Conservation (phyloP, 2,329 filamentous ascomycete genomes). For the Beauveria asiatica region DNA sequence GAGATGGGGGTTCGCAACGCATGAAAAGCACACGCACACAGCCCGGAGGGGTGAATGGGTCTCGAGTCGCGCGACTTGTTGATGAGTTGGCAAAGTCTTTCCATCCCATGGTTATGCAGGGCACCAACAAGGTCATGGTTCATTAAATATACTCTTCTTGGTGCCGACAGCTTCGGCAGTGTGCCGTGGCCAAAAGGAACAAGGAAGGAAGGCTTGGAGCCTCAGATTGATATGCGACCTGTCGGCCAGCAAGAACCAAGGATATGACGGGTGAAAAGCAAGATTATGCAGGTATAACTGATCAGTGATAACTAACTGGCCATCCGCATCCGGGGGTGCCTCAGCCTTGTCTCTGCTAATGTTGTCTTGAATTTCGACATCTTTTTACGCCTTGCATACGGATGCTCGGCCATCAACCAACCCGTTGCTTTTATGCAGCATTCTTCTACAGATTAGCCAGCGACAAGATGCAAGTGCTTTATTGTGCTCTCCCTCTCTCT, state of each 20-base stretch:
- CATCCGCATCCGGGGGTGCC: background rate
- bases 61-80: background rate
- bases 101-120: background rate
- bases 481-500: background rate
- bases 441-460: background rate
- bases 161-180: background rate
- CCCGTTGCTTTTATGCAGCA: background rate
- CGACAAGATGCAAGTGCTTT: background rate
- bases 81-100: background rate
- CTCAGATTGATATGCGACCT: background rate
- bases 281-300: background rate
- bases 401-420: background rate
- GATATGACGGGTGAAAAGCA: no score
- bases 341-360: constrained; percentile 6
- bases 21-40: no score
- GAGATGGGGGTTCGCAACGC: no score
- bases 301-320: background rate
- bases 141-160: background rate
- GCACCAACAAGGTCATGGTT: background rate
- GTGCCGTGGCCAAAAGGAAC: background rate
- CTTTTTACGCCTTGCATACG: background rate
- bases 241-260: background rate
- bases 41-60: background rate
- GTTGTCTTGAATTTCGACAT: background rate
- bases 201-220: background rate